Evolutionary conservation across 2,329 filamentous ascomycete species (phyloP).

Genomic region (Fusarium sp.): DNA sequence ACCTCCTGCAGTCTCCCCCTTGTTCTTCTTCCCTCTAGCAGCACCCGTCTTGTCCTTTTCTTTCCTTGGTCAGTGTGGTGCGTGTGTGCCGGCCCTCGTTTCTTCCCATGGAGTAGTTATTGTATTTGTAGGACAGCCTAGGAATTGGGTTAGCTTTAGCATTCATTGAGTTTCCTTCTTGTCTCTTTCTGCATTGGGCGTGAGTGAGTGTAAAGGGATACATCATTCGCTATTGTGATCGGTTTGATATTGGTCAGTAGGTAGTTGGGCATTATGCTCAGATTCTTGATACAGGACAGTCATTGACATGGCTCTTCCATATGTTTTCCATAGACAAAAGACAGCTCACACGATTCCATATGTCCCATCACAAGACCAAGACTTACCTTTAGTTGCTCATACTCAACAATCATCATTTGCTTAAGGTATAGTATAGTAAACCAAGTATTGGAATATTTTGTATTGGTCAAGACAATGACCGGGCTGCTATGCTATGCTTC

Average conservation of each 20-base stretch:
- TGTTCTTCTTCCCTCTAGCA: constrained; percentile 3
- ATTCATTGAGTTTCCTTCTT: constrained; percentile 8
- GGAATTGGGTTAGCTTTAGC: constrained; percentile 10
- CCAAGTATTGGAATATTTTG: constrained; percentile 28
- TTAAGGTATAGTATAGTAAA: background rate
- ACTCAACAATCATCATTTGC: background rate
- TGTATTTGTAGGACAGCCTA: constrained; percentile 28
- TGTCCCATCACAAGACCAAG: background rate
- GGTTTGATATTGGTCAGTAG: background rate
- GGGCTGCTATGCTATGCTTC: constrained; percentile 23
- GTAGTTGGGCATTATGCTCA: background rate
- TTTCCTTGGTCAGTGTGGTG: background rate
- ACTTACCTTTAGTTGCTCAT: background rate
- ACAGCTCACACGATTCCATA: background rate
- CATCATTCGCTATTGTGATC: constrained; percentile 4
- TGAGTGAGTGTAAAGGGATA: background rate
- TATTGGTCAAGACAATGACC: constrained; percentile 24
- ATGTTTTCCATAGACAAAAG: constrained; percentile 9
- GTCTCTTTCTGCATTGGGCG: background rate
- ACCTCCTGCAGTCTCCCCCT: constrained; percentile 17
- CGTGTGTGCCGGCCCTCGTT: constrained; percentile 3
- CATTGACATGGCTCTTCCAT: constrained; percentile 12
- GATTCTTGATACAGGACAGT: background rate
- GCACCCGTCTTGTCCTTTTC: background rate
- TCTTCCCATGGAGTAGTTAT: constrained; percentile 22